Evolutionary conservation across 73 alveolate species (phyloP), one percentile per base, ranked within the genome.

Genomic region (Symbiodinium pilosum): DNA sequence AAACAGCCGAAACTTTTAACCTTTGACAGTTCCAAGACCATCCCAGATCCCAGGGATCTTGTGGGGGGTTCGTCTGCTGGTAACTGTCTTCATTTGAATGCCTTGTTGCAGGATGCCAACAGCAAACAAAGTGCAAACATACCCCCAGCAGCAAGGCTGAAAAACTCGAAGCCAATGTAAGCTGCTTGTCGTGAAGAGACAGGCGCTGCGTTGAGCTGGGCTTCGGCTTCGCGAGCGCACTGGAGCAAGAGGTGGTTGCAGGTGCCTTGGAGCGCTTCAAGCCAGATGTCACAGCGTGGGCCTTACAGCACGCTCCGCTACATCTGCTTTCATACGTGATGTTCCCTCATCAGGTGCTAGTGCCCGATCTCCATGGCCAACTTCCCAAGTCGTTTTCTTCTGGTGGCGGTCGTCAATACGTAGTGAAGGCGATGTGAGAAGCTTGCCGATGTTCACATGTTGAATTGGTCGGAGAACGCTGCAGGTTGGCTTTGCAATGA

Each of bases 141-240:
- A 83, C 69, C 92, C 11, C 2, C 30, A 14, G 34, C 68, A 9
- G 9, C 69, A 52, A 52, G 20, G 20, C 20, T n/a, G n/a, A n/a
- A n/a, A n/a, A n/a, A n/a, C n/a, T n/a, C n/a, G 84, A 26, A 64
- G 81, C 4, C 0, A 39, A 69, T 18, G 84, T 26, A 30, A 69
- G 12, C 36, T 18, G 43, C n/a, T n/a, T 39, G 12, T 18, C 43
- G 30, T 30, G 84, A 2, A n/a, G n/a, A 20, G 21, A 26, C 8
- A 91, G 97, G 88, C 97, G 97, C 54, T 91, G 97, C 41, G 97
- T 91, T 39, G 97, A 91, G 30, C 77, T 91, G 88, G 97, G 97
- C 97, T 91, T 69, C 77, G 97, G 56, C 88, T 91, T 91, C 11
- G 97, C 89, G 68, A 91, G 81, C 52, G 97, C 89, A 40, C 51